These are phyloP conservation scores for Mucor indicus DNA, from an alignment of 371 early-diverging fungal genomes.

Conservation along the genomic window DNA sequence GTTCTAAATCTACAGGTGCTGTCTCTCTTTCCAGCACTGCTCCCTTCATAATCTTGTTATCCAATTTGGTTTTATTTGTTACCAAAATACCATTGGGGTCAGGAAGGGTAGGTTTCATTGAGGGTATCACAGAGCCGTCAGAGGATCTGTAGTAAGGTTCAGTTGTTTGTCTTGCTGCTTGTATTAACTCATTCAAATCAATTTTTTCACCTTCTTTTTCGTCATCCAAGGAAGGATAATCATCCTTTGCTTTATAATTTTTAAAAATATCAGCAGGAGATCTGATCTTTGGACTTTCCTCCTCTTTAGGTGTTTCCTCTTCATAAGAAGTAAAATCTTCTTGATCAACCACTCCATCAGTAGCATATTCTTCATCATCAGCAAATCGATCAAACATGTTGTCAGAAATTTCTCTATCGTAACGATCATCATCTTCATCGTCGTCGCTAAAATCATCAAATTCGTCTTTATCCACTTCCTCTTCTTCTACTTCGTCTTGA, in stretches of 20 bases:
- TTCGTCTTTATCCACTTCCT: not conserved
- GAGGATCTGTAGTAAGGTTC: constrained; percentile 27
- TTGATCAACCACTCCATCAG: constrained; percentile 50
- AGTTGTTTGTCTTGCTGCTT: constrained; percentile 6
- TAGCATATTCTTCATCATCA: constrained; percentile 56
- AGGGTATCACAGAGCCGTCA: constrained; percentile 14
- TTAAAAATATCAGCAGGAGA: constrained; percentile 37
- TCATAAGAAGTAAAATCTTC: constrained; percentile 58
- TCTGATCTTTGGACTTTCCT: constrained; percentile 4
- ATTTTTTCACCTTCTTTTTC: not conserved
- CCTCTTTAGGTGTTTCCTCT: constrained; percentile 28
- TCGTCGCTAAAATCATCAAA: not conserved
- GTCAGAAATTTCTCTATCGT: constrained; percentile 45
- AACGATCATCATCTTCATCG: constrained; percentile 36
- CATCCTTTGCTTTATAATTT: constrained; percentile 14
- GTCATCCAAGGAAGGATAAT: constrained; percentile 29
- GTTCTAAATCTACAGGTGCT: constrained; percentile 49
- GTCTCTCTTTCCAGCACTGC: constrained; percentile 53
- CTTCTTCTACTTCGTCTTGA: too few relatives aligned
- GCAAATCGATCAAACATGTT: constrained; percentile 49
- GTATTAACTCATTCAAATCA: constrained; percentile 28
- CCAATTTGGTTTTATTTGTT: constrained; percentile 30
- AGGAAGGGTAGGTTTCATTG: not conserved
- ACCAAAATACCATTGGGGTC: constrained; percentile 10
- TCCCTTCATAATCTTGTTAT: constrained; percentile 52